A percentile compares a stretch with the other conserved stretches of the same genome.
These are phyloP conservation scores for Penicillium palitans DNA, from an alignment of 2,329 filamentous ascomycete genomes.

Conservation along the genomic window DNA sequence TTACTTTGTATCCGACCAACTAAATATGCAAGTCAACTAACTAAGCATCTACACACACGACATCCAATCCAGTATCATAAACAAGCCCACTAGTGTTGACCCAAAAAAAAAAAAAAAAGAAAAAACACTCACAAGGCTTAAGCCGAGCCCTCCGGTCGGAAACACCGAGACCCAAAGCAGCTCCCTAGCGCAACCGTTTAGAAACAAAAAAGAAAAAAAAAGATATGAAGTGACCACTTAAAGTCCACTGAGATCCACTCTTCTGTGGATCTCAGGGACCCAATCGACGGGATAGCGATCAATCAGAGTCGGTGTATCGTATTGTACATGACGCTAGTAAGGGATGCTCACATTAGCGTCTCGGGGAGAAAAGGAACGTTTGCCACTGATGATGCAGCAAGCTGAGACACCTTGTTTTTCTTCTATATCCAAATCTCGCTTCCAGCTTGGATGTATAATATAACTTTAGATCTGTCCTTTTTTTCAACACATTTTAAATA, in stretches of 20 bases:
- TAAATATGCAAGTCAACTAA: not conserved
- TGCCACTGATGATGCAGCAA: slow-evolving; percentile 20
- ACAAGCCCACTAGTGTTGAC: not conserved
- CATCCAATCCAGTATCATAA: not conserved
- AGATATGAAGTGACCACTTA: slow-evolving; percentile 1
- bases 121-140: not conserved
- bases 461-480: not conserved
- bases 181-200: slow-evolving; percentile 27
- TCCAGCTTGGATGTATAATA: not conserved
- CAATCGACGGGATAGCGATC: slow-evolving; percentile 10
- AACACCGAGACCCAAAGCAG: slow-evolving; percentile 27
- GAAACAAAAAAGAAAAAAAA: slow-evolving; percentile 6
- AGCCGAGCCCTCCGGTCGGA: slow-evolving; percentile 20
- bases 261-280: slow-evolving; percentile 11
- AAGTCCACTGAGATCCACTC: not conserved
- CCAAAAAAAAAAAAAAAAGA: not conserved
- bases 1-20: not conserved
- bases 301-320: slow-evolving; percentile 12
- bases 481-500: not conserved
- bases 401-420: slow-evolving; percentile 7
- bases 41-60: not conserved
- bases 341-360: slow-evolving; percentile 25
- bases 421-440: not conserved
- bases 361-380: slow-evolving; percentile 21
- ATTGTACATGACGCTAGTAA: slow-evolving; percentile 17